Percentiles rank a stretch among this genome's conserved stretches.
Conservation (phyloP, 2,329 filamentous ascomycete species). For the Ophiostoma sp. region DNA sequence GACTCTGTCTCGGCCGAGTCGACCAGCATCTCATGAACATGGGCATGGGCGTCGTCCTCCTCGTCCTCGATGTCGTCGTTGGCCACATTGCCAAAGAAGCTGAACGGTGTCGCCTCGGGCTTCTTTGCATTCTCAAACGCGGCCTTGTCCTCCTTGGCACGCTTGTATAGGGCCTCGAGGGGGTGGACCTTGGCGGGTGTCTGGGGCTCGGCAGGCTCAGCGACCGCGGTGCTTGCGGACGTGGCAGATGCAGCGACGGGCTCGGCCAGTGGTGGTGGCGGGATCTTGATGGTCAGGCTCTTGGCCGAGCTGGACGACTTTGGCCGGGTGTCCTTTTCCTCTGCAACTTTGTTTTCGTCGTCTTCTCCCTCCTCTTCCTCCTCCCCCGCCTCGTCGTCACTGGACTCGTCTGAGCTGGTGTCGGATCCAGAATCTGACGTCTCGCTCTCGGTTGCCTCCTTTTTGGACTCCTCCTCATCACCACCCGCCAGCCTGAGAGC, state of each 20-base stretch:
- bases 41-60: slow-evolving; percentile 27
- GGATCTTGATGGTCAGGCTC: slow-evolving; percentile 53
- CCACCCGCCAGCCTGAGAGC: slow-evolving; percentile 16
- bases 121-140: slow-evolving; percentile 30
- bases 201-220: slow-evolving; percentile 28
- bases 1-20: slow-evolving; percentile 27
- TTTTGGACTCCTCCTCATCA: not conserved
- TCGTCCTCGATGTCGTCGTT: slow-evolving; percentile 44
- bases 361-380: slow-evolving; percentile 22
- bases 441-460: slow-evolving; percentile 23
- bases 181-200: slow-evolving; percentile 60
- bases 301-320: slow-evolving; percentile 48
- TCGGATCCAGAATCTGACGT: slow-evolving; percentile 23
- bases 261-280: slow-evolving; percentile 33
- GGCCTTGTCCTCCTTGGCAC: slow-evolving; percentile 35
- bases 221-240: not conserved
- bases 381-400: slow-evolving; percentile 21
- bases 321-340: slow-evolving; percentile 34
- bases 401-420: slow-evolving; percentile 25
- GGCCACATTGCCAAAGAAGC: slow-evolving; percentile 64
- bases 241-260: not conserved
- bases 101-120: slow-evolving; percentile 48
- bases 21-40: slow-evolving; percentile 37
- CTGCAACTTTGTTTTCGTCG: slow-evolving; percentile 21
- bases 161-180: slow-evolving; percentile 88